A percentile compares a stretch with the other conserved stretches of the same genome.
These are phyloP conservation scores for Thraustochytrium sp. DNA, from an alignment of 352 stramenopile genomes.

Conservation along the genomic window DNA sequence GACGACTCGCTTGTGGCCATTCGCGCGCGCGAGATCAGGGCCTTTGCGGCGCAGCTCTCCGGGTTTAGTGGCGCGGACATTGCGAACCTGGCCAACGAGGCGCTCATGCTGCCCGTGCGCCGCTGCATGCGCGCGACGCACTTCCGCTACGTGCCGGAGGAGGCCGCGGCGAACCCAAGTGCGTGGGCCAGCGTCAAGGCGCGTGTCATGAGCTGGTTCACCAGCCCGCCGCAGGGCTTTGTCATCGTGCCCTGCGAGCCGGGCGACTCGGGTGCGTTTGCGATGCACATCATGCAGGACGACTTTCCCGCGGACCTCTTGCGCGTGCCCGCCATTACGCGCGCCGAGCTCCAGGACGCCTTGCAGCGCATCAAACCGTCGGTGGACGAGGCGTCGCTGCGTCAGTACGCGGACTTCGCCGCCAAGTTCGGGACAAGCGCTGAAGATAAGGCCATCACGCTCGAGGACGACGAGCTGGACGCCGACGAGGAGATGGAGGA, in stretches of 20 bases:
- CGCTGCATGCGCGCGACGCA: slow-evolving; percentile 92
- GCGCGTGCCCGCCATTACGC: slow-evolving; percentile 5
- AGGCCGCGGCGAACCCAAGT: not conserved
- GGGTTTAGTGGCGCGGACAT: slow-evolving; percentile 88
- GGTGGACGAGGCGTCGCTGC: not conserved
- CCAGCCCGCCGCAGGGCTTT: not conserved
- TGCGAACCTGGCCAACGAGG: slow-evolving; percentile 89
- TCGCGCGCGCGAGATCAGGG: not conserved
- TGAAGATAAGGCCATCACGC: not conserved
- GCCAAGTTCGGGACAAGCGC: not conserved
- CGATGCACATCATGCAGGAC: slow-evolving; percentile 18
- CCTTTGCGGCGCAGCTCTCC: not conserved
- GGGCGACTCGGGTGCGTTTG: not conserved
- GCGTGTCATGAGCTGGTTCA: not conserved
- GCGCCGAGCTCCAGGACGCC: not conserved
- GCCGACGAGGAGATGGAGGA: not conserved
- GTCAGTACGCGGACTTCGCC: slow-evolving; percentile 8
- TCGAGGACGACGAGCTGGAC: slow-evolving; percentile 10
- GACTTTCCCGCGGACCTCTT: slow-evolving; percentile 5
- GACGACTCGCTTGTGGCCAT: not conserved
- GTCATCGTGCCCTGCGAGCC: slow-evolving; percentile 26
- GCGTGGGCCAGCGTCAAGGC: not conserved
- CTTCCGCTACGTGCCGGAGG: slow-evolving; percentile 28
- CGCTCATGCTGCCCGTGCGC: slow-evolving; percentile 92
- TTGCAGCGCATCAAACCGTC: not conserved